phyloP scores from a whole-genome alignment of 164 flowering plant species.

The Dillenia suffruticosa region DNA sequence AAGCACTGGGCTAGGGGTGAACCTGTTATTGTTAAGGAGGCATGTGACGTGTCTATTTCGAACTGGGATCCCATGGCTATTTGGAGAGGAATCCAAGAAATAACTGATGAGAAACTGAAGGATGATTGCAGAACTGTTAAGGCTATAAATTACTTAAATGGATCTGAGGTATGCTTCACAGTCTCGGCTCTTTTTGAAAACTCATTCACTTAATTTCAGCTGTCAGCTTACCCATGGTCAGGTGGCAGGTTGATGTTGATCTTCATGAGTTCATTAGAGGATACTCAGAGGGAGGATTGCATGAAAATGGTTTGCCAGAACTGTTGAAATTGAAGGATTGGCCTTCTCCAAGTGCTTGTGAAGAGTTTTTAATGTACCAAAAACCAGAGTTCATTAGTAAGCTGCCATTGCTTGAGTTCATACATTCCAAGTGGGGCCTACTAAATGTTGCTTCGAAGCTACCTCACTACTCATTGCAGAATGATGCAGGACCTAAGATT shows the following conservation, averaged over 20 bases:
- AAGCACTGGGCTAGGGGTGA: conserved; percentile 81
- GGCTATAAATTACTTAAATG: conserved; percentile 69
- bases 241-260: conserved; percentile 70
- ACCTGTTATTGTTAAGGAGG: conserved; percentile 70
- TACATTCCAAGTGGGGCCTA: conserved; percentile 95
- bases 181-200: not conserved
- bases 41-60: conserved; percentile 46
- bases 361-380: conserved; percentile 81
- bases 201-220: not conserved
- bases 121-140: conserved; percentile 57
- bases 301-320: conserved; percentile 61
- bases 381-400: conserved; percentile 84
- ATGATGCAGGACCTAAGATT: conserved; percentile 85
- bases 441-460: conserved; percentile 90
- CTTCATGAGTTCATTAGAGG: conserved; percentile 79
- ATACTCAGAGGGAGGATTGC: conserved; percentile 68
- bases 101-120: conserved; percentile 54
- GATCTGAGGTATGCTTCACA: conserved; percentile 64
- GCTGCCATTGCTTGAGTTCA: conserved; percentile 83
- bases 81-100: conserved; percentile 75
- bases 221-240: conserved; percentile 7
- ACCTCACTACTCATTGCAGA: conserved; percentile 83
- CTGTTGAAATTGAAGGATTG: conserved; percentile 85
- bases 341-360: conserved; percentile 85
- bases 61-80: conserved; percentile 80